Evolutionary conservation across 805 yeast species (phyloP), one percentile per base, ranked within the genome.

Genomic region (Cyberlindnera mrakii): DNA sequence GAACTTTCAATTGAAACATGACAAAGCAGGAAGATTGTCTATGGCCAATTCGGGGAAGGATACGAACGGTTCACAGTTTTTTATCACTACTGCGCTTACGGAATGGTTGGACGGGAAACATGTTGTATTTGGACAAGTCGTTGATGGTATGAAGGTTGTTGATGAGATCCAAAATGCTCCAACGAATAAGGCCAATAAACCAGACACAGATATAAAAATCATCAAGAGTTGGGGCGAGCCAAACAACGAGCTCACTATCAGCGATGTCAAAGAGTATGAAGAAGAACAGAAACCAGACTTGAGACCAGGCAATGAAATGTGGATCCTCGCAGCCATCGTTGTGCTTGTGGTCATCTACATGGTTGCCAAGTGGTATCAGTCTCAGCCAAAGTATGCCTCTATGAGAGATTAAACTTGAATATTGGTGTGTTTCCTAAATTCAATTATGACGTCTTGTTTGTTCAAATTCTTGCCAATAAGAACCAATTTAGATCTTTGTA

Each of bases 51-150:
- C 80, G 6, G 89, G 88, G 40, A 74, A 65, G 39, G 71, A 82
- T 62, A 74, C 85, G 57, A 81, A 79, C 50, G 86, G 85, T 4
- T 76, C 85, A 11, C 86, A 80, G 55, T 83, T 82, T 55, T 80
- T 80, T 57, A 80, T 85, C 57, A 80, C 86, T 35, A 74, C 85
- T 2, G 75, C 67, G 6, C 57, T 65, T 13, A 72, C 77, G 18
- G 52, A 60, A 3, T 59, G 68, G 38, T 69, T 82, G 51, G 76
- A 82, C 61, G 80, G 79, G 18, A 62, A 64, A 7, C 83, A 83
- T 63, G 91, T 85, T 52, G 90, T 82, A 2, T 85, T 85, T 59
- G 95, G 93, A 37, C 88, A 84, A 64, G 80, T 85, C 37, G 57
- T 75, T 13, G 80, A 77, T 32, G 93, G 93, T 5, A 64, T 75